Evolutionary conservation across 208 protist species (phyloP).

Genomic region (Trypanosoma theileri): DNA sequence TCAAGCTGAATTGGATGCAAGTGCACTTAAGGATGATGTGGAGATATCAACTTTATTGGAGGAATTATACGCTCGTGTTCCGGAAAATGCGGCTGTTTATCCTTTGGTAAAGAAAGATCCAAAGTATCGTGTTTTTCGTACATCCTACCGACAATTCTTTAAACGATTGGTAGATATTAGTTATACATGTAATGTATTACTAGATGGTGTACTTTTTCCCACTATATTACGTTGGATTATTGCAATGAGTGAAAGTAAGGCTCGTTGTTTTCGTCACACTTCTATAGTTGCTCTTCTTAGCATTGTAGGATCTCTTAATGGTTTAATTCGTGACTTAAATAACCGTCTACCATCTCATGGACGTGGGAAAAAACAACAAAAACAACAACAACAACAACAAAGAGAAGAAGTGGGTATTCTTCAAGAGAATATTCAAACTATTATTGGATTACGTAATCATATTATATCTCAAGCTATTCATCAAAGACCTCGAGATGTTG

Average conservation of each 20-base stretch:
- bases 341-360: slow-evolving; percentile 36
- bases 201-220: slow-evolving; percentile 57
- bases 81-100: slow-evolving; percentile 67
- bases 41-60: slow-evolving; percentile 77
- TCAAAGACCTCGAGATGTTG: slow-evolving; percentile 85
- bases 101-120: slow-evolving; percentile 76
- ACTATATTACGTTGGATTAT: slow-evolving; percentile 77
- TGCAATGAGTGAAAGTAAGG: slow-evolving; percentile 90
- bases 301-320: slow-evolving; percentile 75
- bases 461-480: slow-evolving; percentile 82
- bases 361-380: slow-evolving; percentile 59
- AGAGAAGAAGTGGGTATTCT: slow-evolving; percentile 29
- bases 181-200: slow-evolving; percentile 57
- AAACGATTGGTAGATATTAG: slow-evolving; percentile 50
- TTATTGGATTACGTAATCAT: slow-evolving; percentile 65
- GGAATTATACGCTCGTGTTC: slow-evolving; percentile 80
- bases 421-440: slow-evolving; percentile 46
- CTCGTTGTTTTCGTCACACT: slow-evolving; percentile 84
- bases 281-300: slow-evolving; percentile 65
- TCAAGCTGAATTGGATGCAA: slow-evolving; percentile 65
- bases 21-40: slow-evolving; percentile 54
- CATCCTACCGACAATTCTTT: slow-evolving; percentile 65
- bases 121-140: slow-evolving; percentile 62
- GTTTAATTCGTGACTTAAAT: slow-evolving; percentile 47
- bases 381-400: no score